Percentiles rank a stretch among this genome's conserved stretches.
Evolutionary conservation across 345 rosid genomes (phyloP).

Genomic region (Psidium guajava): DNA sequence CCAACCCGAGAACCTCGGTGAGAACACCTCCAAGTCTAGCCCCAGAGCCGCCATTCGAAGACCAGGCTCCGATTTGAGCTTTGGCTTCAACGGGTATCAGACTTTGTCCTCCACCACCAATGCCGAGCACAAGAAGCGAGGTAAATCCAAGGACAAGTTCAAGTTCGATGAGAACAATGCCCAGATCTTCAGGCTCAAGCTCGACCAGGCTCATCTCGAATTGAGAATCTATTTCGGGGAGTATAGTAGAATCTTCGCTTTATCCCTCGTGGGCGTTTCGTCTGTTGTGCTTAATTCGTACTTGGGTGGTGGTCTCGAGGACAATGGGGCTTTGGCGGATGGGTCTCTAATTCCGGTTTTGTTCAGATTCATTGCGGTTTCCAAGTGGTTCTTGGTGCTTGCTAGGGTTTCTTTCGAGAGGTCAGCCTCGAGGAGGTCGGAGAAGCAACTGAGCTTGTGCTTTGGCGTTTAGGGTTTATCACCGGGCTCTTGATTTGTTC

Average conservation of each 20-base stretch:
- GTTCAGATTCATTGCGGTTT: slow-evolving; percentile 31
- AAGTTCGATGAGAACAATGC: slow-evolving; percentile 88
- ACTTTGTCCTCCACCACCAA: slow-evolving; percentile 21
- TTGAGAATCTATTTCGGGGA: slow-evolving; percentile 55
- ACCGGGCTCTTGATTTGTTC: slow-evolving; percentile 40
- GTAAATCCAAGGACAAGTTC: slow-evolving; percentile 57
- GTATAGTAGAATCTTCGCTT: slow-evolving; percentile 34
- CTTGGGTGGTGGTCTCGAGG: slow-evolving; percentile 10
- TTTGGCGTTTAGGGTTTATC: slow-evolving; percentile 50
- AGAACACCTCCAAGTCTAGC: slow-evolving; percentile 22
- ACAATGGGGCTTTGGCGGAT: slow-evolving; percentile 31
- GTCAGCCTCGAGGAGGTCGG: slow-evolving; percentile 81
- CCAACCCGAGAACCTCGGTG: slow-evolving; percentile 73
- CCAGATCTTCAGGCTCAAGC: slow-evolving; percentile 85
- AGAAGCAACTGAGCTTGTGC: slow-evolving; percentile 48
- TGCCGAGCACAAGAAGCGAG: slow-evolving; percentile 32
- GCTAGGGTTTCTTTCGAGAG: slow-evolving; percentile 56
- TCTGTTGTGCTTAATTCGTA: slow-evolving; percentile 35
- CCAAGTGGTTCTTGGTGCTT: slow-evolving; percentile 36
- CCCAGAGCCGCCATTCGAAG: slow-evolving; percentile 60
- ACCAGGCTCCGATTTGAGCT: slow-evolving; percentile 31
- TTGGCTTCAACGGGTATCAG: slow-evolving; percentile 18
- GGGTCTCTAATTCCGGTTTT: slow-evolving; percentile 53
- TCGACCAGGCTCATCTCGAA: slow-evolving; percentile 68
- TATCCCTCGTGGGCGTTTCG: slow-evolving; percentile 32